Evolutionary conservation across 2,329 filamentous ascomycete species (phyloP).

Genomic region (Alternaria ventricosa): DNA sequence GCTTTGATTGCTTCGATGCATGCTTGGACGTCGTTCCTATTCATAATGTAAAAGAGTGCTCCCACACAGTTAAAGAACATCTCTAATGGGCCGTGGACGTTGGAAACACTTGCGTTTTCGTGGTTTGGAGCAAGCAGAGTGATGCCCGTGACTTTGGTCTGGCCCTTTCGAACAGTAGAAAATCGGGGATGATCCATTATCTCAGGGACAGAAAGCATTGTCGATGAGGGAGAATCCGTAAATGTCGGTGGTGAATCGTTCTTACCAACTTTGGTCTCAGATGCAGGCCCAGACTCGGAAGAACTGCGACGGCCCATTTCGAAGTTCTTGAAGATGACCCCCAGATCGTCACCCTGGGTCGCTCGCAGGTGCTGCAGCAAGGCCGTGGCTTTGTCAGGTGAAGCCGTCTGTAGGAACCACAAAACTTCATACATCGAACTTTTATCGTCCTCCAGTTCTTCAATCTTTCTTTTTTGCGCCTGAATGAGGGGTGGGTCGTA

Average conservation of each 20-base stretch:
- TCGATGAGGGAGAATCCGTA: not conserved
- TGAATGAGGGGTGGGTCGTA: slow-evolving; percentile 9
- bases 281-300: not conserved
- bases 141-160: not conserved
- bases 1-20: not conserved
- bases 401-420: slow-evolving; percentile 22
- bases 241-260: not conserved
- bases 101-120: slow-evolving; percentile 2
- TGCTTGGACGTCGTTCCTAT: slow-evolving; percentile 12
- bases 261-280: not conserved
- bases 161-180: not conserved
- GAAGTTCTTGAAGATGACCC: slow-evolving; percentile 9
- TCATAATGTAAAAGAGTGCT: slow-evolving; percentile 21
- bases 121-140: not conserved
- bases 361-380: slow-evolving; percentile 14
- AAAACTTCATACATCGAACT: slow-evolving; percentile 19
- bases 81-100: slow-evolving; percentile 6
- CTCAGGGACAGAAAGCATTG: not conserved
- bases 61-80: slow-evolving; percentile 25
- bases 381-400: slow-evolving; percentile 12
- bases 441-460: slow-evolving; percentile 12
- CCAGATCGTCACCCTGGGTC: slow-evolving; percentile 7
- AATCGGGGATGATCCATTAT: slow-evolving; percentile 4
- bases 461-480: slow-evolving; percentile 12
- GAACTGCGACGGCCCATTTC: not conserved